Base-by-base conservation (phyloP, 2,329 filamentous ascomycete species). In the Exophiala sp. region DNA sequence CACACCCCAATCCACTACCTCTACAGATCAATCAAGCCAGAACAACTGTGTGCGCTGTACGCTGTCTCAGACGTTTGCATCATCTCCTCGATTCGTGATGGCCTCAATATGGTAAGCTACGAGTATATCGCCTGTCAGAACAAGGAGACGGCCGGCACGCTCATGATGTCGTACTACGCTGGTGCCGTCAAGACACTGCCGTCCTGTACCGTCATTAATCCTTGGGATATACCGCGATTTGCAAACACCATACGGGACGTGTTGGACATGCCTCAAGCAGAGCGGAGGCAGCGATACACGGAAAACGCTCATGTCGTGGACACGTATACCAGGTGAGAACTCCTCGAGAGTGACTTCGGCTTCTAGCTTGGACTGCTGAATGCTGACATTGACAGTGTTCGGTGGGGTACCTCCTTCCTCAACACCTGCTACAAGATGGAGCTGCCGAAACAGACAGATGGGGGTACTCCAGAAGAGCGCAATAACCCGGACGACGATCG, bases 1-100 rank as follows among this genome's bases (percentile, higher is more conserved):
- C 96, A 95, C 71, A 95, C 92, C 80, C 92, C 92, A 0, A 94
- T 97, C 64, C 88, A 96, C 71, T 96, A 96, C 75, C 85, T 97
- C 65, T 91, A 97, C 74, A 91, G 95, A 71, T 94, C 88, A 2
- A 87, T 96, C 62, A 81, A 82, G n/a, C 96, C 96, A 65, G 89
- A 95, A 55, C 91, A 96, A 72, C 82, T 97, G 34, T 90, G 91
- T n/a, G 90, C 91, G 0, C 79, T 97, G 5, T 97, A 97, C 68
- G 88, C 89, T 16, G 83, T 92, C 14, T 90, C 89, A 2, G 91
- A 96, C 67, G 87, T 88, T 45, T 95, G 91, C 67, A 79, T 96
- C 4, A 89, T 95, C 38, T 92, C 87, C 3, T 96, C 88, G 0
- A 95, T 88, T 4, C 86, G 92, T 40, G 92, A 97, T 66, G 92